These are phyloP conservation scores for Xylaria hypoxylon DNA, from an alignment of 2,329 filamentous ascomycete genomes.

Conservation along the genomic window DNA sequence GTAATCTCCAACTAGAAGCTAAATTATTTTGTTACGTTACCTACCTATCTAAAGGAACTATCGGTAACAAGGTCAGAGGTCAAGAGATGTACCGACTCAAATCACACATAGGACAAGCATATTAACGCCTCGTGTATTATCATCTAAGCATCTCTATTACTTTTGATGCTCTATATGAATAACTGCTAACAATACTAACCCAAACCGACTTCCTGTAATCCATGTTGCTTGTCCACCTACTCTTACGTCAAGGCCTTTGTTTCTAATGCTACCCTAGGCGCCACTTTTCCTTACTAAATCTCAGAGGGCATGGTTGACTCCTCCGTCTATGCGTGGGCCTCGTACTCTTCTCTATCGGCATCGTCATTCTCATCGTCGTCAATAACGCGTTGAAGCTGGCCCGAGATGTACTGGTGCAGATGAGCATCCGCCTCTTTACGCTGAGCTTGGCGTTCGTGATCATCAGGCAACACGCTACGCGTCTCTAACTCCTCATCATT, in stretches of 20 bases:
- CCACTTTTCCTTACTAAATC: not conserved
- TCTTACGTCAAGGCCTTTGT: not conserved
- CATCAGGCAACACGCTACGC: constrained; percentile 62
- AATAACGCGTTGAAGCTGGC: constrained; percentile 80
- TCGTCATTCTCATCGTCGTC: constrained; percentile 58
- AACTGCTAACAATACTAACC: constrained; percentile 11
- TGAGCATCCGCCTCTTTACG: constrained; percentile 72
- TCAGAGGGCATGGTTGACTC: not conserved
- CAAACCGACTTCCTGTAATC: not conserved
- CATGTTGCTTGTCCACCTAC: not conserved
- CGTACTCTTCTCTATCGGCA: constrained; percentile 52
- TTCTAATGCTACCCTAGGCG: not conserved
- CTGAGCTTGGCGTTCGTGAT: constrained; percentile 63
- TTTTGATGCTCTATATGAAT: constrained; percentile 10
- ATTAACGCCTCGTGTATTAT: constrained; percentile 9
- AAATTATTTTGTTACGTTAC: not conserved
- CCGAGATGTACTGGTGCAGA: constrained; percentile 82
- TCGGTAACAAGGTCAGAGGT: not conserved
- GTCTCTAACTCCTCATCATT: constrained; percentile 61
- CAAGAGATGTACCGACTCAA: not conserved
- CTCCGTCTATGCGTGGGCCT: constrained; percentile 42
- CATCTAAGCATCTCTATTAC: constrained; percentile 22
- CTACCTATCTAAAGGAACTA: not conserved
- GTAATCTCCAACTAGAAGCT: not conserved
- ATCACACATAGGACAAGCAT: not conserved